Conservation (phyloP, 2,329 filamentous ascomycete species). For the Teratosphaeria gauchensis region DNA sequence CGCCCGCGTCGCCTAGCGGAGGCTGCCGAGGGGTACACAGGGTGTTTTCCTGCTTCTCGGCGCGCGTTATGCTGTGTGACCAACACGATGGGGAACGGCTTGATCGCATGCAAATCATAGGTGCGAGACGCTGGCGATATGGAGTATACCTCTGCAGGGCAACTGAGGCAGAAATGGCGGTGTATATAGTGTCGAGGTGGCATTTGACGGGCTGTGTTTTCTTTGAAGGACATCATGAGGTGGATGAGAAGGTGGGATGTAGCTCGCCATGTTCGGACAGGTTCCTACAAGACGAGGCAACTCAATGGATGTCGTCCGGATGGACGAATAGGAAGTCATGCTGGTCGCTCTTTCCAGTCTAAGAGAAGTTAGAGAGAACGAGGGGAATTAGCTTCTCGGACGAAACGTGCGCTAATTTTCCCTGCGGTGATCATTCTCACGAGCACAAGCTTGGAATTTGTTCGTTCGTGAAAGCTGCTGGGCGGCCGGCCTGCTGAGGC, state of each 20-base stretch:
- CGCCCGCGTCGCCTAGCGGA: neutral
- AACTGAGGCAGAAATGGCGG: neutral
- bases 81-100: neutral
- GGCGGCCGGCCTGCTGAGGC: neutral
- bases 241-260: neutral
- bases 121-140: neutral
- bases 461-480: neutral
- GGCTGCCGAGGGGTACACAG: neutral
- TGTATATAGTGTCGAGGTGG: neutral
- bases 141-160: neutral
- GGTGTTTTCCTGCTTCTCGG: neutral
- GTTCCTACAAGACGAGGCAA: neutral
- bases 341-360: neutral
- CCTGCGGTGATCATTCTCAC: neutral
- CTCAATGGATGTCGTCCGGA: neutral
- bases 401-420: neutral
- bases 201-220: neutral
- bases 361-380: neutral
- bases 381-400: neutral
- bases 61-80: neutral
- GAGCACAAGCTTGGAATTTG: neutral
- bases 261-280: neutral
- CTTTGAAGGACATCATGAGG: neutral
- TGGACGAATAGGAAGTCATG: neutral
- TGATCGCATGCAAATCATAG: neutral